Evolutionary conservation across 108 stramenopile genomes (phyloP).

Genomic region (Pseudonitzschia multistriata): DNA sequence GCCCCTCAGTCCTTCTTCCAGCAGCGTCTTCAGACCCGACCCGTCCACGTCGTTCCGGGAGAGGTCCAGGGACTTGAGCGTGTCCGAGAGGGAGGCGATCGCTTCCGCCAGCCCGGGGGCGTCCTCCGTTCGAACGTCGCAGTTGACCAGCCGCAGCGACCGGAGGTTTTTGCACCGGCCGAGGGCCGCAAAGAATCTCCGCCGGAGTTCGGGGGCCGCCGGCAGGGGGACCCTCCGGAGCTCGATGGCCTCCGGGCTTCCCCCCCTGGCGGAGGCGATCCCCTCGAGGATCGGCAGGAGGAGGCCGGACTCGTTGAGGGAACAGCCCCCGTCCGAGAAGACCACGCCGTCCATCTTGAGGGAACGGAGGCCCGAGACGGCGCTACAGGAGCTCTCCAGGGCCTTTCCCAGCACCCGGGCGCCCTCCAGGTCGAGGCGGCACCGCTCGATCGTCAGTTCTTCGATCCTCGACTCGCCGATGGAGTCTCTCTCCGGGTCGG

Average conservation of each 20-base stretch:
- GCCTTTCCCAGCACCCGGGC: neutral
- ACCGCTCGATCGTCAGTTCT: slow-evolving; percentile 6
- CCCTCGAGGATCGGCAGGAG: slow-evolving; percentile 5
- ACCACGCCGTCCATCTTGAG: neutral
- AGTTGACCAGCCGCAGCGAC: slow-evolving; percentile 24
- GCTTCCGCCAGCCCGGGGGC: neutral
- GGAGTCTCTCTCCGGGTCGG: neutral
- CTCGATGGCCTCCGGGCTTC: neutral
- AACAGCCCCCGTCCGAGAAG: neutral
- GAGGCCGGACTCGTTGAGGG: neutral
- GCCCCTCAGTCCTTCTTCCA: slow-evolving; percentile 3
- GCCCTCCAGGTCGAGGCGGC: slow-evolving; percentile 2
- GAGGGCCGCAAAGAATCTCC: neutral
- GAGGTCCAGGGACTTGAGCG: slow-evolving; percentile 16
- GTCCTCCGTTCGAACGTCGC: slow-evolving; percentile 18
- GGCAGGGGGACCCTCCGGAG: neutral
- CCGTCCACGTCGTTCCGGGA: slow-evolving; percentile 23
- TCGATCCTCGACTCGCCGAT: neutral
- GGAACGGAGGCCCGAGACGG: neutral
- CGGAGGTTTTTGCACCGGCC: slow-evolving; percentile 10
- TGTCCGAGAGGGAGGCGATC: neutral
- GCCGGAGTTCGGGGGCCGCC: neutral
- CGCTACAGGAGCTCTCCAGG: neutral
- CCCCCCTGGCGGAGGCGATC: neutral
- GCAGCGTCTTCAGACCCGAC: neutral